These are phyloP conservation scores for Exophiala lecanii-corni DNA, from an alignment of 2,329 filamentous ascomycete genomes.

Conservation along the genomic window DNA sequence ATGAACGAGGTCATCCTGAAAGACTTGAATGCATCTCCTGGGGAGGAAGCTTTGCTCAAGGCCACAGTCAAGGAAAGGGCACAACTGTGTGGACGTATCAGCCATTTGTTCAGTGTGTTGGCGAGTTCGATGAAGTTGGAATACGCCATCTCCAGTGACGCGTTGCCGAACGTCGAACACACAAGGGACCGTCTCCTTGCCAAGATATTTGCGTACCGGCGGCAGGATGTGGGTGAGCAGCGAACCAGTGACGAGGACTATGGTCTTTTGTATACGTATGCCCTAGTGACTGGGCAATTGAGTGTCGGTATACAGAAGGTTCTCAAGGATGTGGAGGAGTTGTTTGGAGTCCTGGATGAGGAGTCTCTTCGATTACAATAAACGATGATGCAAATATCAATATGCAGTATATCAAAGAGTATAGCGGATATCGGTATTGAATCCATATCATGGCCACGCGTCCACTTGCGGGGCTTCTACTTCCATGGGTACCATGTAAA, in stretches of 20 bases:
- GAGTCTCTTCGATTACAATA: slow-evolving; percentile 55
- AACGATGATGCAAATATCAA: too few relatives aligned
- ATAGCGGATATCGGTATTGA: too few relatives aligned
- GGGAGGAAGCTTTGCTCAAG: slow-evolving; percentile 73
- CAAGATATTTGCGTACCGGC: slow-evolving; percentile 81
- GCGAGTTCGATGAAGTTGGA: slow-evolving; percentile 91
- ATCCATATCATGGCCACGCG: too few relatives aligned
- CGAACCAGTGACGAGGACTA: slow-evolving; percentile 62
- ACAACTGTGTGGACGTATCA: slow-evolving; percentile 80
- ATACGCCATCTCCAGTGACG: slow-evolving; percentile 78
- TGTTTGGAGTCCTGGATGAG: slow-evolving; percentile 60
- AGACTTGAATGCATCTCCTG: slow-evolving; percentile 67
- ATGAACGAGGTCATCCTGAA: slow-evolving; percentile 92
- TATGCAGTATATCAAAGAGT: too few relatives aligned
- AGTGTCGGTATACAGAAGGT: slow-evolving; percentile 53
- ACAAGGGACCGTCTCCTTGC: slow-evolving; percentile 77
- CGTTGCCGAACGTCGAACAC: slow-evolving; percentile 75
- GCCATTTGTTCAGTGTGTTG: slow-evolving; percentile 79
- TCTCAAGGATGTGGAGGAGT: slow-evolving; percentile 51
- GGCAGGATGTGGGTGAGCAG: slow-evolving; percentile 54
- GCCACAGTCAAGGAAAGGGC: slow-evolving; percentile 75
- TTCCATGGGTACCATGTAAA: too few relatives aligned
- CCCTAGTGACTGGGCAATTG: slow-evolving; percentile 58
- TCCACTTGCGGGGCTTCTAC: too few relatives aligned
- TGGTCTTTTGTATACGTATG: slow-evolving; percentile 86